Conservation (phyloP, 2,329 filamentous ascomycete species). For the Colletotrichum navitas region DNA sequence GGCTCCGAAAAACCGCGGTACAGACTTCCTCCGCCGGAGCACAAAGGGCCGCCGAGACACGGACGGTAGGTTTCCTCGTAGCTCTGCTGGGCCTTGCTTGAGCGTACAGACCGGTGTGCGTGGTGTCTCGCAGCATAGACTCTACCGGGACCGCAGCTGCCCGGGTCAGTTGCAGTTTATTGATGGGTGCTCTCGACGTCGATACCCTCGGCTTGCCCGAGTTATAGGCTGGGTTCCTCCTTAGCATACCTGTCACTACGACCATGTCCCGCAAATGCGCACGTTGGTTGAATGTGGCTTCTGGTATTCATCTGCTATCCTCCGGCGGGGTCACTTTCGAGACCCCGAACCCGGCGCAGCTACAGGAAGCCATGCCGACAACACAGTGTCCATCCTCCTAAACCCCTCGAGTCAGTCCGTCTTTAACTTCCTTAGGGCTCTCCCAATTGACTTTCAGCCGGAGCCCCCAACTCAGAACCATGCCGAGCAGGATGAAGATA, state of each 20-base stretch:
- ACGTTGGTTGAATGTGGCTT: background rate
- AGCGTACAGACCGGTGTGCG: background rate
- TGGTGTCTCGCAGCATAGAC: background rate
- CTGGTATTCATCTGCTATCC: background rate
- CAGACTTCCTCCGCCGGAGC: background rate
- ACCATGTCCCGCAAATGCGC: background rate
- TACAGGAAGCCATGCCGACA: background rate
- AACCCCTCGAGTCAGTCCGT: constrained; percentile 6
- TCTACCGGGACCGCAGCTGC: background rate
- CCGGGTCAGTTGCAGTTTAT: background rate
- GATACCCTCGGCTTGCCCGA: background rate
- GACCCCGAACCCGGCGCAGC: background rate
- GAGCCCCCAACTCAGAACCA: constrained; percentile 23
- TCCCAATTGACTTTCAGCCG: background rate
- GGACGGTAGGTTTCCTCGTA: background rate
- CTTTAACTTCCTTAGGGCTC: background rate
- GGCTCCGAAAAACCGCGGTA: background rate
- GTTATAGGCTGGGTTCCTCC: background rate
- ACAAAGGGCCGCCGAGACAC: background rate
- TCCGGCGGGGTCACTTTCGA: background rate
- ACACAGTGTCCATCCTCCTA: background rate
- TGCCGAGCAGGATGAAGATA: constrained; percentile 8
- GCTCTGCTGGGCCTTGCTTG: background rate
- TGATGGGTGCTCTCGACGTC: background rate
- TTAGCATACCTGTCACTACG: background rate